Percentiles rank a stretch among this genome's conserved stretches.
Evolutionary conservation across 2,329 filamentous ascomycete genomes (phyloP).

Genomic region (Hypoxylon sp.): DNA sequence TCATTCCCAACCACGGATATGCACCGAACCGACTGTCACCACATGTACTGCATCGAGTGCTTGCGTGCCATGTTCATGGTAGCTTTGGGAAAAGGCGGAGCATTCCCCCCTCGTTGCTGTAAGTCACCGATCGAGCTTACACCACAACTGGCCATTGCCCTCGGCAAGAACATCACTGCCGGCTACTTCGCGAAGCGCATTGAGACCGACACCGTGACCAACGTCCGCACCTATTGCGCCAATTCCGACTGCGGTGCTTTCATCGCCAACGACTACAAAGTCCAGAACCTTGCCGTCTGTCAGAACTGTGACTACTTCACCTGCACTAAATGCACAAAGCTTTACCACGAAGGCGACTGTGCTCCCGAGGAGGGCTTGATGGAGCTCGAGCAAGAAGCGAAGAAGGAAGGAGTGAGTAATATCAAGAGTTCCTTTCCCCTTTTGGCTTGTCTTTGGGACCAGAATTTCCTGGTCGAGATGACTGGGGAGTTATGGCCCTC

Average conservation of each 20-base stretch:
- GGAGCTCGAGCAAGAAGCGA: neutral
- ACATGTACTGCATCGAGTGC: neutral
- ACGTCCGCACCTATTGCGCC: slow-evolving; percentile 1
- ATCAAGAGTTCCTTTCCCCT: no score
- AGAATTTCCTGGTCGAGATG: no score
- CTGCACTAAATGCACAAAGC: slow-evolving; percentile 8
- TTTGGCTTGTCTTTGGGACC: no score
- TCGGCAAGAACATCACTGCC: neutral
- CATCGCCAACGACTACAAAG: slow-evolving; percentile 3
- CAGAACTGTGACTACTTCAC: neutral
- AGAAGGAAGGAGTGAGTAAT: neutral
- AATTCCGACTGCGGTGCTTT: slow-evolving; percentile 3
- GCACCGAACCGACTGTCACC: neutral
- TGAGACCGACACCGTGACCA: neutral
- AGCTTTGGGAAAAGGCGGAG: slow-evolving; percentile 13
- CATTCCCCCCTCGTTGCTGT: slow-evolving; percentile 8
- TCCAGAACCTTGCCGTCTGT: slow-evolving; percentile 4
- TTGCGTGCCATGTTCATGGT: neutral
- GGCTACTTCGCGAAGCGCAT: slow-evolving; percentile 1
- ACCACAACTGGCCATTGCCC: neutral
- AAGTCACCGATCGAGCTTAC: neutral
- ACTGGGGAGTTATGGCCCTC: no score
- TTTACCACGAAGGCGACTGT: slow-evolving; percentile 18
- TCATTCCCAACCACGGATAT: neutral
- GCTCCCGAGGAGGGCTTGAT: neutral